Percentiles rank a stretch among this genome's conserved stretches.
These are phyloP conservation scores for Moricandia arvensis DNA, from an alignment of 345 rosid species.

Conservation along the genomic window DNA sequence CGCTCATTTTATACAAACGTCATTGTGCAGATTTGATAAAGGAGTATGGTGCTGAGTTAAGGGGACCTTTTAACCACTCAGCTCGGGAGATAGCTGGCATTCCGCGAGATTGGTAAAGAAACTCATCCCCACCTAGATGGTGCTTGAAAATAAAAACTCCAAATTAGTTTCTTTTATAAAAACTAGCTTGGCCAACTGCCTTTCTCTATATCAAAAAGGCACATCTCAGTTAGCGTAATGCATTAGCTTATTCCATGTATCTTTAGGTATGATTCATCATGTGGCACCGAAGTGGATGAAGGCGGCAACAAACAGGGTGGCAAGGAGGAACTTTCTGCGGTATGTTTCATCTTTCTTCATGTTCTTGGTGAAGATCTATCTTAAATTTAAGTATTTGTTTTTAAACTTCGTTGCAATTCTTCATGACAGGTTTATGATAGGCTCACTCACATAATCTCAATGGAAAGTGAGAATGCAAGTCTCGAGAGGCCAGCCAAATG, in stretches of 20 bases:
- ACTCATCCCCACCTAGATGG: not conserved
- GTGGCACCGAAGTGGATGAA: constrained; percentile 33
- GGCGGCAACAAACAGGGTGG: constrained; percentile 33
- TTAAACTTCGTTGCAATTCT: not conserved
- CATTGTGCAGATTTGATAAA: constrained; percentile 56
- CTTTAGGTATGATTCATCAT: constrained; percentile 66
- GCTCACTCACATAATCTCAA: constrained; percentile 70
- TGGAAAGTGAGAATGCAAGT: constrained; percentile 76
- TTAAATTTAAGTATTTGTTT: not conserved
- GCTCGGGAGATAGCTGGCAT: constrained; percentile 93
- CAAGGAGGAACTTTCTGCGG: constrained; percentile 60
- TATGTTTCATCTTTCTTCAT: constrained; percentile 35
- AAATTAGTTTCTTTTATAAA: no score
- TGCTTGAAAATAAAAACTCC: no score
- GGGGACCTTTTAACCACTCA: constrained; percentile 89
- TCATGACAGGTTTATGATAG: constrained; percentile 67
- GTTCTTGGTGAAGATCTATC: not conserved
- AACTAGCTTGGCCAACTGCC: not conserved
- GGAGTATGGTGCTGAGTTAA: constrained; percentile 79
- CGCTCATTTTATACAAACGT: not conserved
- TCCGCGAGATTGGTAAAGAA: constrained; percentile 77
- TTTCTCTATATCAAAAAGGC: not conserved
- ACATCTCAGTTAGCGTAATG: not conserved
- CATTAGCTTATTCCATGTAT: not conserved
- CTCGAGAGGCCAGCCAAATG: no score